phyloP scores from a whole-genome alignment of 2,329 filamentous ascomycete genomes.

The Dactylellina leptospora region DNA sequence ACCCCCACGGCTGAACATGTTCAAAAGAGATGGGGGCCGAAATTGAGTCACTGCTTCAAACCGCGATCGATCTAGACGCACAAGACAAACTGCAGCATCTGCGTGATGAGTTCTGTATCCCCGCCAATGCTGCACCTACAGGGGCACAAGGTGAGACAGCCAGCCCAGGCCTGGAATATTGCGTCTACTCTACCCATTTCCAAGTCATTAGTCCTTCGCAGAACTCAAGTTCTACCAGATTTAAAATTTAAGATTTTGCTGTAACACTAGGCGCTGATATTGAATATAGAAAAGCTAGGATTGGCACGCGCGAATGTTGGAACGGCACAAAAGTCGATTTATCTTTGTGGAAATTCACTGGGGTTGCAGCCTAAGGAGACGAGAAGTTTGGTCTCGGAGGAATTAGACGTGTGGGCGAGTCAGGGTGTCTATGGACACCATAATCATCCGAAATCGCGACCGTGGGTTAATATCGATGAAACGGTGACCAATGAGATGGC shows the following conservation, averaged over 20 bases:
- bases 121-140: no score
- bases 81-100: constrained; percentile 70
- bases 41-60: not conserved
- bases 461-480: constrained; percentile 82
- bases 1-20: not conserved
- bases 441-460: constrained; percentile 71
- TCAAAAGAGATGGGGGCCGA: not conserved
- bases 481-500: constrained; percentile 75
- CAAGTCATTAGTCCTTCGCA: not conserved
- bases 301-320: not conserved
- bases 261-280: no score
- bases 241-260: no score
- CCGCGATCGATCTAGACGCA: constrained; percentile 66
- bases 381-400: constrained; percentile 72
- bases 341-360: constrained; percentile 89
- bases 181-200: not conserved
- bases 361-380: constrained; percentile 80
- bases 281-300: not conserved
- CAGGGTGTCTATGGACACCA: constrained; percentile 89
- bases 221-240: no score
- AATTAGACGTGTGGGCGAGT: constrained; percentile 83
- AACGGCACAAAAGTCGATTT: constrained; percentile 64
- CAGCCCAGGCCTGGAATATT: no score
- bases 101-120: constrained; percentile 78
- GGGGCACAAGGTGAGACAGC: no score